Evolutionary conservation across 2,329 filamentous ascomycete species (phyloP).

Genomic region (Scytalidium lignicola): DNA sequence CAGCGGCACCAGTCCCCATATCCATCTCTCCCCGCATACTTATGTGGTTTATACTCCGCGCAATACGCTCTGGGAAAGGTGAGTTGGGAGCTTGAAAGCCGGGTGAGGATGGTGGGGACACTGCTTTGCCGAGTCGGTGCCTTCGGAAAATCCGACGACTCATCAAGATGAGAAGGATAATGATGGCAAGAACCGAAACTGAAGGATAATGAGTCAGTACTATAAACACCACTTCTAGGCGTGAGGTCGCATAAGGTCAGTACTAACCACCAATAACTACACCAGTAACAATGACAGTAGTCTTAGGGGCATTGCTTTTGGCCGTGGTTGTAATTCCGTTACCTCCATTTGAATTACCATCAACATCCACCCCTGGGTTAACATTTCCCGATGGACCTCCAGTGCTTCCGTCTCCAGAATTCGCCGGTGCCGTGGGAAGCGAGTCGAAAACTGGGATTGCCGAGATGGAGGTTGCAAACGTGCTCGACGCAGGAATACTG

Average conservation of each 20-base stretch:
- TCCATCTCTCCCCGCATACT: background rate
- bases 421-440: background rate
- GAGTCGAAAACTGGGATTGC: background rate
- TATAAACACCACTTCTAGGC: no score
- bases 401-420: background rate
- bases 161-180: conserved; percentile 11
- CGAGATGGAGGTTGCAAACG: background rate
- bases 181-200: conserved; percentile 10
- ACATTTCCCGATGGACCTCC: background rate
- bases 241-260: no score
- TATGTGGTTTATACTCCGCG: conserved; percentile 10
- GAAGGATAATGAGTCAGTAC: background rate
- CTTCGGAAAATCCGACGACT: conserved; percentile 11
- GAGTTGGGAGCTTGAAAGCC: conserved; percentile 7
- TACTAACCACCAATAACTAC: conserved; percentile 8
- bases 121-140: conserved; percentile 10
- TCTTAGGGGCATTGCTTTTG: background rate
- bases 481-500: background rate
- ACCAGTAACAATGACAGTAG: background rate
- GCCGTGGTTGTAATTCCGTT: background rate
- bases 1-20: background rate
- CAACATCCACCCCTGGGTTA: background rate
- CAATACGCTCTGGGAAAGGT: conserved; percentile 8
- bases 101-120: conserved; percentile 12
- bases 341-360: background rate